Percentiles rank a stretch among this genome's conserved stretches.
phyloP scores from a whole-genome alignment of 2,329 filamentous ascomycete genomes.

The Cladobotryum protrusum region DNA sequence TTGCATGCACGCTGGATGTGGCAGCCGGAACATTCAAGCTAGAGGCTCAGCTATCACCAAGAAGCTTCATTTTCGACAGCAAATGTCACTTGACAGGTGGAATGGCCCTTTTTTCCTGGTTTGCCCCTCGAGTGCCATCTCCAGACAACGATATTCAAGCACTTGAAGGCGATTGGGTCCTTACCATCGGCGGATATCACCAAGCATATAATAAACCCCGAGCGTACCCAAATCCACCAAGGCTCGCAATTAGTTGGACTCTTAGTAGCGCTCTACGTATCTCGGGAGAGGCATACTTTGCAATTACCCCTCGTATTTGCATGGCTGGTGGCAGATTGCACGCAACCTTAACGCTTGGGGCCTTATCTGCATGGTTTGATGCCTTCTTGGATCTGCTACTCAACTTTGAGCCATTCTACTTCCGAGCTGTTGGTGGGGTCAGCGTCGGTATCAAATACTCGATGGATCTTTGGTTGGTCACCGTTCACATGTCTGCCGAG shows the following conservation, averaged over 20 bases:
- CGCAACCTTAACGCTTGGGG: not conserved
- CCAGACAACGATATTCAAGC: not conserved
- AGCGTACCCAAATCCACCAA: conserved; percentile 25
- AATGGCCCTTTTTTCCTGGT: conserved; percentile 23
- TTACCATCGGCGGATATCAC: conserved; percentile 35
- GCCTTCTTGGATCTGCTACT: conserved; percentile 13
- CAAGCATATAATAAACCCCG: conserved; percentile 19
- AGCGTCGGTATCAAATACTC: conserved; percentile 17
- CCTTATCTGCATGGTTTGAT: not conserved
- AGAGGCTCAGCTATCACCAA: conserved; percentile 29
- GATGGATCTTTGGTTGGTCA: conserved; percentile 14
- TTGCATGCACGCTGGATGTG: conserved; percentile 24
- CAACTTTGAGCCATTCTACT: conserved; percentile 28
- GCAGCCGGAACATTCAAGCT: conserved; percentile 21
- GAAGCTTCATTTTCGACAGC: conserved; percentile 27
- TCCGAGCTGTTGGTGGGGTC: conserved; percentile 19
- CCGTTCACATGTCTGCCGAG: conserved; percentile 13
- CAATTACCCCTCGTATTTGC: conserved; percentile 29
- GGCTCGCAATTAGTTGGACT: conserved; percentile 26
- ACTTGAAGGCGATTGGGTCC: conserved; percentile 29
- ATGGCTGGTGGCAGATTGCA: conserved; percentile 29
- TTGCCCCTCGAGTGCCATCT: not conserved
- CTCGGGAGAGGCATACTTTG: conserved; percentile 31
- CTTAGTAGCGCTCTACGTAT: conserved; percentile 20
- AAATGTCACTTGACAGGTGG: conserved; percentile 32